Base-by-base conservation (phyloP, 306 rosid species). In the Quercus variabilis region DNA sequence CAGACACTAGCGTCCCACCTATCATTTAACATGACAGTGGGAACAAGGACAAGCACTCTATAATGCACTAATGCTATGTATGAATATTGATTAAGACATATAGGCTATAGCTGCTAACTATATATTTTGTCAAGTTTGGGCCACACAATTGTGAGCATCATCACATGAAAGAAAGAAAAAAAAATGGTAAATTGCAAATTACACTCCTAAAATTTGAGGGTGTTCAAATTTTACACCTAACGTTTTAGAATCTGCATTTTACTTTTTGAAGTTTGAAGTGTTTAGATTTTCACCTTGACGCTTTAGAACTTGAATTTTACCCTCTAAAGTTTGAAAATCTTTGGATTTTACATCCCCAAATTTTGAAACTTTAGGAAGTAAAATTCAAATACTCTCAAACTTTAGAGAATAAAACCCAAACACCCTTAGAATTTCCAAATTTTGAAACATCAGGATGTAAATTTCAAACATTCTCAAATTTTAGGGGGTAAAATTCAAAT, bases 401-500 rank as follows among this genome's bases (percentile, higher is more conserved):
- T 38, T 7, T 38, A 38, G 10, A 38, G 3, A 38, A 2, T 38
- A 38, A 38, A 38, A 2, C 7, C 46, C 10, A 38, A 38, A 38
- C 3, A 38, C 3, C 3, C 46, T 35, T 7, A 38, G 7, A 38
- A 38, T 38, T 38, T 38, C 1, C 0, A 38, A 38, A 38, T 7
- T 38, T 38, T 38, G 46, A 38, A 38, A 38, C 0, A 0, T 38
- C 1, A 38, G 1, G 2, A 0, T 38, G 11, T 38, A 38, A 7
- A 38, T 0, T 38, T 0, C 3, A 38, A 38, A 38, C 3, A 38
- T 0, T 0, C 11, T 0, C 11, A 38, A 38, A 38, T 2, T 38
- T 38, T 1, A 38, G 0, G 11, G 0, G 10, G 1, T 7, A 38
- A 38, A 38, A 3, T 38, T 38, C 46, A 38, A 38, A 38, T 38